These are phyloP conservation scores for Kodamaea anthophila DNA, from an alignment of 1,139 yeast species.

Conservation along the genomic window DNA sequence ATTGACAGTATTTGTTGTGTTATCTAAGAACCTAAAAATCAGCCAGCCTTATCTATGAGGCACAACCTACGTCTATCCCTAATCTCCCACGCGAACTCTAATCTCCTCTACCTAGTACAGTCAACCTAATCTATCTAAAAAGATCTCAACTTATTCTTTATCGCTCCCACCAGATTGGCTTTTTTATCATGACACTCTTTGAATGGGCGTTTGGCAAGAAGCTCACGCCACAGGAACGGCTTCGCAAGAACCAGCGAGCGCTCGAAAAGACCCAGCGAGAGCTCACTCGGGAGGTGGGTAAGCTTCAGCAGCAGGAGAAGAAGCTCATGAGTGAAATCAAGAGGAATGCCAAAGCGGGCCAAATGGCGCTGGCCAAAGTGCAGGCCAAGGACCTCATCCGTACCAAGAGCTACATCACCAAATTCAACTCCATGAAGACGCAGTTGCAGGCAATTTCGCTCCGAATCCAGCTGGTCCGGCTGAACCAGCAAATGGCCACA, in stretches of 20 bases:
- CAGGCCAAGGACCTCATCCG: slow-evolving; percentile 94
- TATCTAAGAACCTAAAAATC: too few relatives aligned
- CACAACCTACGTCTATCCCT: too few relatives aligned
- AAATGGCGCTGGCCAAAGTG: slow-evolving; percentile 81
- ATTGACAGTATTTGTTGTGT: too few relatives aligned
- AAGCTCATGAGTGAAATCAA: slow-evolving; percentile 79
- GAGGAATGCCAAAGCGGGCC: slow-evolving; percentile 86
- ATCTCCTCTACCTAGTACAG: too few relatives aligned
- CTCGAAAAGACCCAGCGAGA: slow-evolving; percentile 92
- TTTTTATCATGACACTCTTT: slow-evolving; percentile 36
- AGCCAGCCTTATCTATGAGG: too few relatives aligned
- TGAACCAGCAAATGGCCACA: slow-evolving; percentile 91
- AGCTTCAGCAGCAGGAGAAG: slow-evolving; percentile 88
- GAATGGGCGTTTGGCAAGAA: slow-evolving; percentile 97
- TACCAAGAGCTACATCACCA: slow-evolving; percentile 73
- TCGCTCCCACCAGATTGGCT: too few relatives aligned
- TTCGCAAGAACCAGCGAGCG: slow-evolving; percentile 92
- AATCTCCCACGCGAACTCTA: too few relatives aligned
- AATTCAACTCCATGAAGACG: slow-evolving; percentile 90
- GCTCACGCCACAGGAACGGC: slow-evolving; percentile 88
- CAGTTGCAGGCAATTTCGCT: slow-evolving; percentile 91
- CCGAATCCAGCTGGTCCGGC: slow-evolving; percentile 82
- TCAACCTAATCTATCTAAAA: slow-evolving; percentile 2
- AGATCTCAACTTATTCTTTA: too few relatives aligned
- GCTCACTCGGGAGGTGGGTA: slow-evolving; percentile 76